A percentile compares a stretch with the other conserved stretches of the same genome.
Evolutionary conservation across 2,329 filamentous ascomycete genomes (phyloP).

Genomic region (Grosmannia clavigera): DNA sequence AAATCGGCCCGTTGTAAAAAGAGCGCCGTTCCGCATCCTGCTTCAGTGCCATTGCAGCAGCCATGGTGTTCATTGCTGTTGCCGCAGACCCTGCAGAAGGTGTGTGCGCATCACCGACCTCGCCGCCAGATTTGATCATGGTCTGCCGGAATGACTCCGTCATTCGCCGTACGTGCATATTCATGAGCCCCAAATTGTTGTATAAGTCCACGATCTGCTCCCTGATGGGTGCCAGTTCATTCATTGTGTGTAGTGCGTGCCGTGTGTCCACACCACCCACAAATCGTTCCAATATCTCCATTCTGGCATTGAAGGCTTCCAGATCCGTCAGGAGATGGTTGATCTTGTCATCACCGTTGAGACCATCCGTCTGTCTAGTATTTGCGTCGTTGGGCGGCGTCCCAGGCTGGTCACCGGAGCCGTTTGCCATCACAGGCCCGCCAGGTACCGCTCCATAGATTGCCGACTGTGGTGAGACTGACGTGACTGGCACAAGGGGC

Average conservation of each 20-base stretch:
- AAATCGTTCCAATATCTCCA: conserved; percentile 44
- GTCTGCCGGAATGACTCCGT: conserved; percentile 23
- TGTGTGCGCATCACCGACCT: neutral
- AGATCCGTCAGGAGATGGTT: conserved; percentile 32
- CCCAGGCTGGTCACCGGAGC: neutral
- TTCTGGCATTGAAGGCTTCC: conserved; percentile 39
- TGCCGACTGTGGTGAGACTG: neutral
- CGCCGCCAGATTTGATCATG: conserved; percentile 5
- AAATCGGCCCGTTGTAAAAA: neutral
- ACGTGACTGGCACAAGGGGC: neutral
- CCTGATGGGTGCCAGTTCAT: conserved; percentile 48
- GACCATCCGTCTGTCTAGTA: neutral
- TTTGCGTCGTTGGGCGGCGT: neutral
- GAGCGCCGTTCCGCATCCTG: neutral
- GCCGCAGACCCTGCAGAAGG: neutral
- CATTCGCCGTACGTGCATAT: conserved; percentile 48
- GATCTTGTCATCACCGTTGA: conserved; percentile 17
- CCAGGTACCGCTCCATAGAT: neutral
- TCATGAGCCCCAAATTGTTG: conserved; percentile 43
- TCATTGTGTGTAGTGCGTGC: conserved; percentile 48
- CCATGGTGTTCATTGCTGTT: neutral
- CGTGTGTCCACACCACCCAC: conserved; percentile 46
- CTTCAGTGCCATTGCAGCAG: neutral
- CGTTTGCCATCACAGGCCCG: neutral
- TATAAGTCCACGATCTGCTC: conserved; percentile 49